phyloP scores from a whole-genome alignment of 2,329 filamentous ascomycete genomes.

The Cercospora sp. region DNA sequence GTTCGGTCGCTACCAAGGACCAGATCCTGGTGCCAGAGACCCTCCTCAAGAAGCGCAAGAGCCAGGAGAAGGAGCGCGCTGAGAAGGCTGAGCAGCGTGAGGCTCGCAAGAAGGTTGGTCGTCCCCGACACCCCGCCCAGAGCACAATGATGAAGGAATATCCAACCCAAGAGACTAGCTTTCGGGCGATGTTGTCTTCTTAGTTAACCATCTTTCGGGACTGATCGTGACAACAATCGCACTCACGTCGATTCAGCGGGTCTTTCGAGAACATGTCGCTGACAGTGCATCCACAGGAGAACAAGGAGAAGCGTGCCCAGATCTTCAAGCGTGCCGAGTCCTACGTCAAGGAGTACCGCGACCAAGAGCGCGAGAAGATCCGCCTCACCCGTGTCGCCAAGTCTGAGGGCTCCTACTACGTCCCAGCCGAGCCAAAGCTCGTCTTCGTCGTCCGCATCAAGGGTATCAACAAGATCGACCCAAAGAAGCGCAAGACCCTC shows the following conservation, averaged over 20 bases:
- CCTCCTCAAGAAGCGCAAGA: constrained; percentile 99
- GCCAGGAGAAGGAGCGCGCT: constrained; percentile 97
- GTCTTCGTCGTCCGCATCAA: constrained; percentile 99
- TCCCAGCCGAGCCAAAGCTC: constrained; percentile 91
- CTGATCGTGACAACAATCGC: constrained; percentile 64
- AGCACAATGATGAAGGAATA: constrained; percentile 72
- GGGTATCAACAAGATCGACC: constrained; percentile 99
- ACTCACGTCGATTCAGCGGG: constrained; percentile 11
- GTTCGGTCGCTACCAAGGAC: constrained; percentile 89
- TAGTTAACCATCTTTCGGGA: constrained; percentile 99
- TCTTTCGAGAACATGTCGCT: constrained; percentile 32
- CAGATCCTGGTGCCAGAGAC: constrained; percentile 98
- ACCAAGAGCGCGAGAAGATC: constrained; percentile 97
- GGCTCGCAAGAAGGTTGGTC: constrained; percentile 81
- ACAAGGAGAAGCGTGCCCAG: constrained; percentile 96
- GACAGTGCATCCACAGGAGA: constrained; percentile 63
- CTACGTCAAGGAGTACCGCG: constrained; percentile 99
- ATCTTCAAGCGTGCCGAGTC: constrained; percentile 99
- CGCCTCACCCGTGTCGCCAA: constrained; percentile 86
- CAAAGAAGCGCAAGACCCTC: constrained; percentile 99
- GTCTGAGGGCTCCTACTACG: constrained; percentile 89
- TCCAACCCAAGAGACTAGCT: constrained; percentile 84
- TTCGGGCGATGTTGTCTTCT: constrained; percentile 89
- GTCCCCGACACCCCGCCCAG: constrained; percentile 24
- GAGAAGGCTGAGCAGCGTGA: constrained; percentile 60